These are phyloP conservation scores for Globisporangium splendens DNA, from an alignment of 352 stramenopile genomes.

Conservation along the genomic window DNA sequence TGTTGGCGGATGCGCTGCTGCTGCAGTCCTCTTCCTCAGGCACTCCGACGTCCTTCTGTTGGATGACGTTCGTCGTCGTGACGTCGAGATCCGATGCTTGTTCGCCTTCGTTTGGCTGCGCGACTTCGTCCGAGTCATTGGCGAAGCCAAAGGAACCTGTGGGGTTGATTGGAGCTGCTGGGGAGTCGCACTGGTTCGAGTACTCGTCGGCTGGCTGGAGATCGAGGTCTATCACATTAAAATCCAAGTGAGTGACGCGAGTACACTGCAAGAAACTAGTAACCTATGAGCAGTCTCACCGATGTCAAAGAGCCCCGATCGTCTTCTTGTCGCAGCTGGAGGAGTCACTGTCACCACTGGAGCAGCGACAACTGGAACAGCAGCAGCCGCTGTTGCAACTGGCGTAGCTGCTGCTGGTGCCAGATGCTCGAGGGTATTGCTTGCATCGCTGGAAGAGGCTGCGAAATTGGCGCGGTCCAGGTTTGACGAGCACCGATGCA, in stretches of 20 bases:
- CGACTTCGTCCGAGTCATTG: background rate
- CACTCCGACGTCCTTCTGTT: constrained; percentile 3
- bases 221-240: constrained; percentile 32
- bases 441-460: constrained; percentile 6
- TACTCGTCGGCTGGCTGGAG: constrained; percentile 19
- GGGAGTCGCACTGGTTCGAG: constrained; percentile 58
- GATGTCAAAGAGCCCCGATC: background rate
- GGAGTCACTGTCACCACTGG: background rate
- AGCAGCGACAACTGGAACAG: background rate
- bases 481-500: constrained; percentile 63
- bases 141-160: background rate
- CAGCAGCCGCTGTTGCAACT: background rate
- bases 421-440: background rate
- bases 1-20: constrained; percentile 9
- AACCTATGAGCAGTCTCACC: background rate
- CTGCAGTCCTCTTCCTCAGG: constrained; percentile 16
- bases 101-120: background rate
- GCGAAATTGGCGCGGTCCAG: constrained; percentile 31
- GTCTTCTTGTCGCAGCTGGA: background rate
- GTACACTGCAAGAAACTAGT: background rate
- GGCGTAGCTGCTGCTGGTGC: constrained; percentile 2
- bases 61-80: constrained; percentile 2
- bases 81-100: constrained; percentile 11
- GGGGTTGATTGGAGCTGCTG: background rate
- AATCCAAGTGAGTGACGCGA: constrained; percentile 2